Evolutionary conservation across 2,329 filamentous ascomycete genomes (phyloP).

Genomic region (Aspergillus quadricinctus): DNA sequence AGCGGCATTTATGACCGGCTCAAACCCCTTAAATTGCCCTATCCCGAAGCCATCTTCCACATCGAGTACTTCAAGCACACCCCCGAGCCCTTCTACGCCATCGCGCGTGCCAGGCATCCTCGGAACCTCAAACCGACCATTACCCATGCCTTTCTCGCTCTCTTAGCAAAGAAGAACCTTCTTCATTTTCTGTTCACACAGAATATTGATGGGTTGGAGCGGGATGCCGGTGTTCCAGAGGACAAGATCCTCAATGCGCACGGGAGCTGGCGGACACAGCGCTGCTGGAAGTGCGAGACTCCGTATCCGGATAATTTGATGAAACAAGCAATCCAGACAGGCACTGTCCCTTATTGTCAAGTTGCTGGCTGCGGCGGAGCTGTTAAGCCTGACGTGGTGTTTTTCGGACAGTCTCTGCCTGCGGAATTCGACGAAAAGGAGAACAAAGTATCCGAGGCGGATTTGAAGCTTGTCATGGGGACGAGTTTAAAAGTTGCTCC

Average conservation of each 20-base stretch:
- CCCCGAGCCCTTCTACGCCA: conserved; percentile 77
- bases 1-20: conserved; percentile 86
- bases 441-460: conserved; percentile 52
- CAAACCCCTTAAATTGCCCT: conserved; percentile 70
- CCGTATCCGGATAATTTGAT: conserved; percentile 66
- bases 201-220: conserved; percentile 86
- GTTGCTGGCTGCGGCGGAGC: conserved; percentile 60
- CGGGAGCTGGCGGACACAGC: conserved; percentile 78
- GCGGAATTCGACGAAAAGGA: conserved; percentile 54
- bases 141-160: conserved; percentile 73
- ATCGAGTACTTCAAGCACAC: conserved; percentile 74
- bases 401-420: conserved; percentile 70
- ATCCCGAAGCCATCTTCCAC: conserved; percentile 83
- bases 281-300: conserved; percentile 73
- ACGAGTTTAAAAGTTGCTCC: conserved; percentile 77
- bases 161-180: conserved; percentile 68
- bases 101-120: conserved; percentile 81
- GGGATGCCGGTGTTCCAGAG: conserved; percentile 69
- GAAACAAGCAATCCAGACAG: conserved; percentile 59
- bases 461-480: conserved; percentile 71
- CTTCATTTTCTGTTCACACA: conserved; percentile 84
- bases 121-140: conserved; percentile 78
- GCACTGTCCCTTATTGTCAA: conserved; percentile 63
- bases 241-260: conserved; percentile 79
- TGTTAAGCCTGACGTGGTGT: conserved; percentile 83